phyloP scores from a whole-genome alignment of 106 monocot species.

The Phalaenopsis aphrodite region DNA sequence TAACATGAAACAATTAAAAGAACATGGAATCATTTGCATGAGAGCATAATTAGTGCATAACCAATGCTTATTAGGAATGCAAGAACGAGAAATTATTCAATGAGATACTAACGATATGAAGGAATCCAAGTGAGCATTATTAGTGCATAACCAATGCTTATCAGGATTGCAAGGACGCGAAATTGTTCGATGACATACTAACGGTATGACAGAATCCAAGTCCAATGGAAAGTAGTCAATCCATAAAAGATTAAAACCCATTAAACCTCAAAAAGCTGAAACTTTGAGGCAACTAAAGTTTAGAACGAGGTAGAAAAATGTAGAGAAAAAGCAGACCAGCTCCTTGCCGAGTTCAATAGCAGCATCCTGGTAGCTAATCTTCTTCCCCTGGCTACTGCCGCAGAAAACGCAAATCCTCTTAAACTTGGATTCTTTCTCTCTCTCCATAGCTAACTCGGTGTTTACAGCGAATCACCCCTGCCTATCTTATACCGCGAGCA shows the following conservation, averaged over 20 bases:
- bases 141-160: background rate
- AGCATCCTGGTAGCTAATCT: constrained; percentile 78
- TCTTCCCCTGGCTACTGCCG: constrained; percentile 80
- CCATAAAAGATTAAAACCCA: too few relatives aligned
- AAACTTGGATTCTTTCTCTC: constrained; percentile 43
- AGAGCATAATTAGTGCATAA: background rate
- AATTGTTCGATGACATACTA: too few relatives aligned
- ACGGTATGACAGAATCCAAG: too few relatives aligned
- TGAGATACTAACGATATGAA: too few relatives aligned
- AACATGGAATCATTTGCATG: background rate
- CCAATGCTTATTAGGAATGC: background rate
- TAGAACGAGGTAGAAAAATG: background rate
- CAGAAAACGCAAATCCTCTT: constrained; percentile 84
- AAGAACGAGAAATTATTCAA: too few relatives aligned
- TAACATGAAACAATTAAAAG: background rate
- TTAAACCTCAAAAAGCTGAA: background rate
- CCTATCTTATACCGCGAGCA: constrained; percentile 7
- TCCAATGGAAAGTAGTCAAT: too few relatives aligned
- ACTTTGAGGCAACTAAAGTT: background rate
- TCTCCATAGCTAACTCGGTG: constrained; percentile 14
- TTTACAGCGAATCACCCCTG: constrained; percentile 7
- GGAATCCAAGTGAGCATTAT: background rate
- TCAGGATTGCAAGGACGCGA: too few relatives aligned
- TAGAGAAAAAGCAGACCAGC: constrained; percentile 31
- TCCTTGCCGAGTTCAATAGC: constrained; percentile 68